Conservation (phyloP, 805 yeast species). For the Hanseniaspora clermontiae region DNA sequence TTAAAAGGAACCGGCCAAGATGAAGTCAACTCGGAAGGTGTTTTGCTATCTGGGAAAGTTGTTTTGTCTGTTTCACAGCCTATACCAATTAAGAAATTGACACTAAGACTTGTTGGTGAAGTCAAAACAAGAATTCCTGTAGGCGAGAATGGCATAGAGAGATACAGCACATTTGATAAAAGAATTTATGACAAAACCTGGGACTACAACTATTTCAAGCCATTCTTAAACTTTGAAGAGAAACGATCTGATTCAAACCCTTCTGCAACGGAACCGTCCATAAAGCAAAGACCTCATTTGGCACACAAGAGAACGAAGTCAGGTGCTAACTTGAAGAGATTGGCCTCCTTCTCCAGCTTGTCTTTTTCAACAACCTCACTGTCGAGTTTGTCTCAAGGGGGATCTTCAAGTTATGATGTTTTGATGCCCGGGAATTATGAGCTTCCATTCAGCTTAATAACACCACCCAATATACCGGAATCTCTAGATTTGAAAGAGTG, state of each 20-base stretch:
- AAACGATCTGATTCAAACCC: slow-evolving; percentile 18
- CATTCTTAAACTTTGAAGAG: slow-evolving; percentile 21
- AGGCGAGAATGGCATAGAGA: slow-evolving; percentile 31
- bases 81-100: slow-evolving; percentile 48
- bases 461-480: slow-evolving; percentile 79
- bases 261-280: neutral
- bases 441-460: slow-evolving; percentile 71
- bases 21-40: slow-evolving; percentile 46
- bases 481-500: slow-evolving; percentile 64
- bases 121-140: slow-evolving; percentile 57
- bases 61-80: slow-evolving; percentile 69
- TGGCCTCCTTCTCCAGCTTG: slow-evolving; percentile 21
- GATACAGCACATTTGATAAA: slow-evolving; percentile 43
- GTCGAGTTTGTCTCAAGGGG: slow-evolving; percentile 11
- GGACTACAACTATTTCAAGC: slow-evolving; percentile 53
- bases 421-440: slow-evolving; percentile 71
- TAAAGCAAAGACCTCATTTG: neutral
- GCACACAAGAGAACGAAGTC: slow-evolving; percentile 26
- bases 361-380: slow-evolving; percentile 17
- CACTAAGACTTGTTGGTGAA: slow-evolving; percentile 54
- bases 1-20: slow-evolving; percentile 66
- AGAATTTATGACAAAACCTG: slow-evolving; percentile 64
- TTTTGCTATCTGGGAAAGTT: slow-evolving; percentile 61
- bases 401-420: slow-evolving; percentile 25
- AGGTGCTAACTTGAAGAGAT: slow-evolving; percentile 26